Conservation (phyloP, 2,329 filamentous ascomycete species). For the Monilinia aucupariae region DNA sequence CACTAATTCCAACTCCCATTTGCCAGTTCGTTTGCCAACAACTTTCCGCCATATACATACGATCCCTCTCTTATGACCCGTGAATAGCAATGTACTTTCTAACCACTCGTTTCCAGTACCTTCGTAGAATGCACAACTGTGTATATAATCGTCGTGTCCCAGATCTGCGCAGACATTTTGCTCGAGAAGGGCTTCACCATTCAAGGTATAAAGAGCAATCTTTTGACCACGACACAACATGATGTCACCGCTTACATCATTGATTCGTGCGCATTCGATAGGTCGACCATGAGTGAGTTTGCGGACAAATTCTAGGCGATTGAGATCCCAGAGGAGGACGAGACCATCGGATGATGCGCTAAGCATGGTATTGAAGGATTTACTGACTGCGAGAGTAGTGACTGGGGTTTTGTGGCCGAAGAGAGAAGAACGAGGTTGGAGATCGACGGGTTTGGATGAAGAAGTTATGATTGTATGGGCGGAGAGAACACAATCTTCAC, state of each 20-base stretch:
- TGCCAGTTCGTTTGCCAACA: slow-evolving; percentile 47
- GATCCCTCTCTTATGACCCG: slow-evolving; percentile 75
- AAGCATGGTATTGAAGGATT: slow-evolving; percentile 81
- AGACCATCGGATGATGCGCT: slow-evolving; percentile 78
- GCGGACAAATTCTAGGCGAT: slow-evolving; percentile 79
- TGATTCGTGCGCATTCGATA: slow-evolving; percentile 74
- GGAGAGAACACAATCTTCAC: slow-evolving; percentile 85
- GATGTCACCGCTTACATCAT: slow-evolving; percentile 86
- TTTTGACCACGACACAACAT: slow-evolving; percentile 73
- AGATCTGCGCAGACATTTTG: slow-evolving; percentile 66
- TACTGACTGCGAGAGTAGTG: slow-evolving; percentile 74
- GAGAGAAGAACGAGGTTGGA: slow-evolving; percentile 71
- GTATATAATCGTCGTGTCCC: slow-evolving; percentile 64
- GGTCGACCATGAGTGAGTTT: slow-evolving; percentile 56
- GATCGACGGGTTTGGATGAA: slow-evolving; percentile 65
- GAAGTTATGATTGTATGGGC: slow-evolving; percentile 68
- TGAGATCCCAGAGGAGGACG: slow-evolving; percentile 89
- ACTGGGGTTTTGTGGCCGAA: slow-evolving; percentile 88
- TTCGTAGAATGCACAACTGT: slow-evolving; percentile 88
- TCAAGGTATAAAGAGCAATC: slow-evolving; percentile 77
- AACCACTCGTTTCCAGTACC: slow-evolving; percentile 90
- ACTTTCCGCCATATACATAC: slow-evolving; percentile 69
- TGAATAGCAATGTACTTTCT: slow-evolving; percentile 79
- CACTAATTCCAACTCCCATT: slow-evolving; percentile 72
- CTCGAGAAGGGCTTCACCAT: slow-evolving; percentile 75